Percentiles rank a stretch among this genome's conserved stretches.
Conservation (phyloP, 192 early-diverging fungal species). For the Backusella circina region DNA sequence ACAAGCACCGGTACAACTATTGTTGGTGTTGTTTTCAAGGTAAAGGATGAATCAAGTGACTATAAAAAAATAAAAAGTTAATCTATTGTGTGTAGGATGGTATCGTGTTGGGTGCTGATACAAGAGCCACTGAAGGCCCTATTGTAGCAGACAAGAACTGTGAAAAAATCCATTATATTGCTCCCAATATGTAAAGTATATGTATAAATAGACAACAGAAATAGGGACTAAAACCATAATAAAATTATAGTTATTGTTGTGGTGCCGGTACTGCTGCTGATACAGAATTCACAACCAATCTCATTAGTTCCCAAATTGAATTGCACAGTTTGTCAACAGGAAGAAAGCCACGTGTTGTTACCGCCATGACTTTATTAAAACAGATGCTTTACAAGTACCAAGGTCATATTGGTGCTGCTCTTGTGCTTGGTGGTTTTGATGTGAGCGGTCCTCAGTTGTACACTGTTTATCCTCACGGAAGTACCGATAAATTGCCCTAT, state of each 20-base stretch:
- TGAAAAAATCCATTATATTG: slow-evolving; percentile 97
- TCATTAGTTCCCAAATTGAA: slow-evolving; percentile 93
- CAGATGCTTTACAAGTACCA: slow-evolving; percentile 97
- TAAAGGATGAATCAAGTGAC: slow-evolving; percentile 20
- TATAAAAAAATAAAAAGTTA: not conserved
- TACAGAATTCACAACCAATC: slow-evolving; percentile 90
- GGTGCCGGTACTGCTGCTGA: slow-evolving; percentile 99
- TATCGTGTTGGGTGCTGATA: slow-evolving; percentile 93
- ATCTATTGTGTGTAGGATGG: slow-evolving; percentile 61
- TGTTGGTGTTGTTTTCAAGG: slow-evolving; percentile 90
- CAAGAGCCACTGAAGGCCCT: slow-evolving; percentile 90
- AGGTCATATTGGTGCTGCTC: slow-evolving; percentile 91
- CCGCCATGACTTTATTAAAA: slow-evolving; percentile 96
- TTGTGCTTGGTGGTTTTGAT: slow-evolving; percentile 93
- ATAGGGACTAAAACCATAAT: not conserved
- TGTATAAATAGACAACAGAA: not conserved
- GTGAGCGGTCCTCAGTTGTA: slow-evolving; percentile 87
- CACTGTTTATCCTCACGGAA: slow-evolving; percentile 91
- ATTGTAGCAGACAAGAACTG: slow-evolving; percentile 99
- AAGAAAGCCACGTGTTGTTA: slow-evolving; percentile 80
- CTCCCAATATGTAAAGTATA: slow-evolving; percentile 81
- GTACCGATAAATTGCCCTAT: slow-evolving; percentile 94
- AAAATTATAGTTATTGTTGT: slow-evolving; percentile 66
- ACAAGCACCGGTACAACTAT: slow-evolving; percentile 98
- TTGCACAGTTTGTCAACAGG: slow-evolving; percentile 90